Evolutionary conservation across 768 basidiomycete genomes (phyloP), one percentile per base, ranked within the genome.

Genomic region (Trametes gibbosa): DNA sequence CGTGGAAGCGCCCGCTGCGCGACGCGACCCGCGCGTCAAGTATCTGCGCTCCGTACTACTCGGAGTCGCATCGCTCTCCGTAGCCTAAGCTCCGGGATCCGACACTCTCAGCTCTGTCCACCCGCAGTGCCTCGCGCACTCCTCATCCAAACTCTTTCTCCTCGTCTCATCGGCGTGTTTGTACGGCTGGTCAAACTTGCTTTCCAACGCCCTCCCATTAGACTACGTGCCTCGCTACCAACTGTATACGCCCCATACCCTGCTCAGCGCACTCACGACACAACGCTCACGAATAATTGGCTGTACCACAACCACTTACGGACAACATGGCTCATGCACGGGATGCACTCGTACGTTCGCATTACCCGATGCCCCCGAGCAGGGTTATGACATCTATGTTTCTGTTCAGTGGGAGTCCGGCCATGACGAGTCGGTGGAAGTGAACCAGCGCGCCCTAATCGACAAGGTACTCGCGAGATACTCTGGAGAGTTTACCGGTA

Each of bases 381-480:
- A 4, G 17, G 29, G 35, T n/a, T 27, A 25, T 53, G 13, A 45
- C 29, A 12, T 13, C 2, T 1, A 32, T 23, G 12, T 8, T 19
- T 32, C 16, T 23, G 41, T 35, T 13, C 23, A 81, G 81, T 82
- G 80, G 81, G 74, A 70, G 24, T 73, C 66, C n/a, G 90, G 89
- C 17, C 79, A 85, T 63, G 90, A 91, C 66, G 90, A 91, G 67
- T 82, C 87, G 0, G 88, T 95, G 0, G 89, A 95, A 73, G 95
- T 96, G 46, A 96, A 96, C 72, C 95, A 96, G 70, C 84, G 95
- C 19, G 95, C 94, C n/a, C 77, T 97, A 57, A 96, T 98, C 53
- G 95, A 97, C 79, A 98, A 95, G 75, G 92, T 98, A 23, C 84
- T 99, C 21, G 94, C 96, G 10, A 81, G 96, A 24, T 99, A 99